Evolutionary conservation across 139 green algal genomes (phyloP).

Genomic region (Picochlorum sp.): DNA sequence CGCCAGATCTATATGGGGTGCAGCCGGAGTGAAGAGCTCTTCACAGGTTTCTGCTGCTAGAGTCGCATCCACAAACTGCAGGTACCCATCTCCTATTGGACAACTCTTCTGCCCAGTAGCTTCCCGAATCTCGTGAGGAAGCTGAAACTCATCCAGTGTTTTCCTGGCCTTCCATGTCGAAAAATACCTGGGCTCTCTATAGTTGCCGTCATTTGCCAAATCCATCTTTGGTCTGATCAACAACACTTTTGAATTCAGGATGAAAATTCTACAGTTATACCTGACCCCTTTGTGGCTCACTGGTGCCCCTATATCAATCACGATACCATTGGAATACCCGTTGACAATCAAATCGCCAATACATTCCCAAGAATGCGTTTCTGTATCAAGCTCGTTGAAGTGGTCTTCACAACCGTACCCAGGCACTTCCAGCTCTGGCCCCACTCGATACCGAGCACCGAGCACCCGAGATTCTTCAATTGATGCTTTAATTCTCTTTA

Average conservation of each 20-base stretch:
- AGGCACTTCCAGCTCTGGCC: constrained; percentile 89
- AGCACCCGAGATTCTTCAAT: constrained; percentile 56
- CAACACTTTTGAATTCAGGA: constrained; percentile 71
- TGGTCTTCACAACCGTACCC: constrained; percentile 99
- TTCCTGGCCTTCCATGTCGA: constrained; percentile 69
- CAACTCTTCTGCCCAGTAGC: constrained; percentile 54
- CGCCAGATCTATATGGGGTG: constrained; percentile 66
- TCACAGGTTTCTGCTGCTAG: constrained; percentile 87
- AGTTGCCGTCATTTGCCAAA: constrained; percentile 97
- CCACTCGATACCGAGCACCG: constrained; percentile 76
- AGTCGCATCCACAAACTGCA: constrained; percentile 52
- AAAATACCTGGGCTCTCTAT: constrained; percentile 86
- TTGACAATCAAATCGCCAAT: constrained; percentile 46
- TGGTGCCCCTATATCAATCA: constrained; percentile 88
- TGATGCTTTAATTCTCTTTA: constrained; percentile 62
- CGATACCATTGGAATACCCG: constrained; percentile 62
- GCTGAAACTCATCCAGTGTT: constrained; percentile 51
- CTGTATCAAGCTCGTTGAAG: constrained; percentile 88
- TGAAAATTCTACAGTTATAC: constrained; percentile 90
- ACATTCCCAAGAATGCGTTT: constrained; percentile 74
- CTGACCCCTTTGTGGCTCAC: constrained; percentile 79
- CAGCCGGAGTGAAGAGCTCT: constrained; percentile 89
- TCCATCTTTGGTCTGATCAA: constrained; percentile 89
- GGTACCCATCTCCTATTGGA: constrained; percentile 78
- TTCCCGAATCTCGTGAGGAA: constrained; percentile 50